These are phyloP conservation scores for Rosa hybrid DNA, from an alignment of 331 rosid species.

Conservation along the genomic window DNA sequence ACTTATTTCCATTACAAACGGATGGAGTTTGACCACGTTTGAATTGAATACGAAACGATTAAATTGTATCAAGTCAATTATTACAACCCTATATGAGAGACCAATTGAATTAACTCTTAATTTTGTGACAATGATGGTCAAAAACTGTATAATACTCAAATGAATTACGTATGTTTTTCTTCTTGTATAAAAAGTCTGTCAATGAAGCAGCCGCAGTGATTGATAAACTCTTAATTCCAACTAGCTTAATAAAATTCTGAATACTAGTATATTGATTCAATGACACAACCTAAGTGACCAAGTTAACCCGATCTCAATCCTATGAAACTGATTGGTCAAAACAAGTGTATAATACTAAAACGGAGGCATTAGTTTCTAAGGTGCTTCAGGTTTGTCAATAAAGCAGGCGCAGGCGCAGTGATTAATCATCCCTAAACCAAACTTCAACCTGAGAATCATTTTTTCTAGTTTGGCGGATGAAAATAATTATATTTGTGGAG, in stretches of 20 bases:
- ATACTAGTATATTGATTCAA: neutral
- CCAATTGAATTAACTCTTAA: neutral
- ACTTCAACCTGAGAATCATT: slow-evolving; percentile 10
- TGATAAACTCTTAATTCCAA: neutral
- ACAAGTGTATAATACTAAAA: neutral
- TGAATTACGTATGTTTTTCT: neutral
- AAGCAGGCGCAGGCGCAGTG: slow-evolving; percentile 1
- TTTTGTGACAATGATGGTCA: neutral
- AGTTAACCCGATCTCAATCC: neutral
- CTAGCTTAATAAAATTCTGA: neutral
- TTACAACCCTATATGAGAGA: neutral
- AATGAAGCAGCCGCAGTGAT: neutral
- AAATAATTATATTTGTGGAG: neutral
- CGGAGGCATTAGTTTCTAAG: neutral
- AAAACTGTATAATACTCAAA: neutral
- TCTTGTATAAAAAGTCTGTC: neutral
- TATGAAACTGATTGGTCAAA: neutral
- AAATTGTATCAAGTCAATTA: neutral
- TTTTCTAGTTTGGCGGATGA: slow-evolving; percentile 1
- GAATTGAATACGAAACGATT: neutral
- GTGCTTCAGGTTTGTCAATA: neutral
- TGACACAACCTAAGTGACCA: neutral
- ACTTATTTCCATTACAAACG: neutral
- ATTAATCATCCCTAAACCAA: neutral
- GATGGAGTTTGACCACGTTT: neutral